Percentiles rank a stretch among this genome's conserved stretches.
Evolutionary conservation across 2,329 filamentous ascomycete species (phyloP).

Genomic region (Aspergillus latus): DNA sequence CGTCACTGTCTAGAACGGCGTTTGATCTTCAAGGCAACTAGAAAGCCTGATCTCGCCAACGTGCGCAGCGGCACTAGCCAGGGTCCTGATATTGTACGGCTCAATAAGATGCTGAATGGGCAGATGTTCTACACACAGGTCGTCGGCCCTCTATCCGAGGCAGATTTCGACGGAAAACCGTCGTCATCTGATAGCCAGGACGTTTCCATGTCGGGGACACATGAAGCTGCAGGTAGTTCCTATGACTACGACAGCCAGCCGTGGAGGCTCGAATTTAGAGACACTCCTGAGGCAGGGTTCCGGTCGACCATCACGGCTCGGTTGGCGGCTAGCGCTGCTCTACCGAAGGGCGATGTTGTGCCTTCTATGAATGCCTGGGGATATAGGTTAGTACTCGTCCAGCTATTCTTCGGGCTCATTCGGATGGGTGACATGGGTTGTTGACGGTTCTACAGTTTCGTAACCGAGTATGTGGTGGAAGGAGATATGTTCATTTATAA

Average conservation of each 20-base stretch:
- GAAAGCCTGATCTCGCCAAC: constrained; percentile 45
- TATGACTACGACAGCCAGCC: constrained; percentile 40
- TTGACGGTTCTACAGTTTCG: constrained; percentile 45
- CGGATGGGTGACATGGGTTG: neutral
- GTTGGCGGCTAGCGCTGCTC: constrained; percentile 49
- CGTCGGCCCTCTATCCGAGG: constrained; percentile 45
- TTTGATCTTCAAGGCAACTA: constrained; percentile 58
- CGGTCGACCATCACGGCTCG: constrained; percentile 56
- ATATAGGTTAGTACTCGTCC: constrained; percentile 48
- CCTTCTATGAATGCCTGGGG: constrained; percentile 53
- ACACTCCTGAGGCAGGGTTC: constrained; percentile 53
- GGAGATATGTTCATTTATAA: constrained; percentile 60
- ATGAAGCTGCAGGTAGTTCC: constrained; percentile 12
- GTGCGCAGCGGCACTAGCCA: constrained; percentile 46
- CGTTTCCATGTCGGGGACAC: constrained; percentile 36
- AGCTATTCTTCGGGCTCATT: neutral
- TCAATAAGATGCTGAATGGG: constrained; percentile 50
- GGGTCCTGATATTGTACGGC: constrained; percentile 44
- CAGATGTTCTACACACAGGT: constrained; percentile 57
- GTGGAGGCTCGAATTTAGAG: constrained; percentile 50
- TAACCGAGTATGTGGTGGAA: constrained; percentile 57
- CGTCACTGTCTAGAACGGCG: constrained; percentile 54
- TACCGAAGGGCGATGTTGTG: constrained; percentile 52
- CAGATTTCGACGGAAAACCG: constrained; percentile 33
- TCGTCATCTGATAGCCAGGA: constrained; percentile 27